Conservation (phyloP, 2,329 filamentous ascomycete genomes). For the Ceratocystis smalleyi region DNA sequence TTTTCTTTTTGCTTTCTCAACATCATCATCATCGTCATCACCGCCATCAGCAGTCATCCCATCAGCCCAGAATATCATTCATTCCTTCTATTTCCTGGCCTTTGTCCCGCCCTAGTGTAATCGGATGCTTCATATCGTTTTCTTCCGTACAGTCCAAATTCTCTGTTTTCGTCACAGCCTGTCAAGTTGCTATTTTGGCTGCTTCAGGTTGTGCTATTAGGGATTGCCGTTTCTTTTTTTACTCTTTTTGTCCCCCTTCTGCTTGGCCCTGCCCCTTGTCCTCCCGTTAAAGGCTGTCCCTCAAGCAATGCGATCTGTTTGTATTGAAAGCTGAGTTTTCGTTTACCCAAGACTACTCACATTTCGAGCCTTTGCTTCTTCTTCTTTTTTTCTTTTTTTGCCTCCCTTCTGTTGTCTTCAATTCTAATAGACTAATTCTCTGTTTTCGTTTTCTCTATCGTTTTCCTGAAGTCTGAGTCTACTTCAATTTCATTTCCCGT, state of each 20-base stretch:
- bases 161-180: background rate
- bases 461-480: too few species aligned
- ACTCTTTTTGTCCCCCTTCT: background rate
- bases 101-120: too few species aligned
- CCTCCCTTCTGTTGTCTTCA: constrained; percentile 1
- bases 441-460: too few species aligned
- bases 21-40: too few species aligned
- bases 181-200: constrained; percentile 4
- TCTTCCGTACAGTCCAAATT: background rate
- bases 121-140: background rate
- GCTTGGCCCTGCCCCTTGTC: background rate
- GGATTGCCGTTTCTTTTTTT: constrained; percentile 2
- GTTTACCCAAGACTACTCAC: background rate
- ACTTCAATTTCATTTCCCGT: background rate
- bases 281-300: background rate
- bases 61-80: background rate
- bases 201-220: constrained; percentile 1
- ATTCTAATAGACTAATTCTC: background rate
- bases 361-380: background rate
- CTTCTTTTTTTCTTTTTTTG: background rate
- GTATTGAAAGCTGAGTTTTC: background rate
- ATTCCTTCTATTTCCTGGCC: background rate
- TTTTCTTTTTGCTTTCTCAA: too few species aligned
- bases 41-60: background rate
- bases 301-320: background rate